These are phyloP conservation scores for Crucibulum laeve DNA, from an alignment of 768 basidiomycete genomes.

Conservation along the genomic window DNA sequence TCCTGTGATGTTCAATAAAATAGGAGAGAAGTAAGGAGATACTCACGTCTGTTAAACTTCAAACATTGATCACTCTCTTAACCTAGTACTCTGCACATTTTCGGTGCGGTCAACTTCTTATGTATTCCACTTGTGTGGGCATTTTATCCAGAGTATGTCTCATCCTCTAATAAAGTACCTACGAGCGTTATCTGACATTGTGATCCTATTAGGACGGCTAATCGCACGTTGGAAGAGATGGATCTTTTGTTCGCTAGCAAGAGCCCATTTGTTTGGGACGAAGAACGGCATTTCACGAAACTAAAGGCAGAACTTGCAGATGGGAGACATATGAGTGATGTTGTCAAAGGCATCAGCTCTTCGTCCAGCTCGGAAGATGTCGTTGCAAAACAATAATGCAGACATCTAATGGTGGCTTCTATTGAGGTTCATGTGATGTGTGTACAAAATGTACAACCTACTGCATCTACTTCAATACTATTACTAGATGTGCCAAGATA, in stretches of 20 bases:
- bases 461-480: no score
- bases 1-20: conserved; percentile 38
- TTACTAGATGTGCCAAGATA: no score
- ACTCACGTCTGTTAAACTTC: neutral
- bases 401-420: no score
- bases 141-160: conserved; percentile 35
- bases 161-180: neutral
- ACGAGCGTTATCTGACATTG: neutral
- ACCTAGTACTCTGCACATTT: conserved; percentile 38
- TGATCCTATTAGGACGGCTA: conserved; percentile 20
- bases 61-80: neutral
- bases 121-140: conserved; percentile 40
- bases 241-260: conserved; percentile 38
- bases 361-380: neutral
- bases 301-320: conserved; percentile 26
- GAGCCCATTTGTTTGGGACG: conserved; percentile 41
- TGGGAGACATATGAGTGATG: conserved; percentile 14
- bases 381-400: neutral
- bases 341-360: conserved; percentile 4
- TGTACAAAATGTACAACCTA: no score
- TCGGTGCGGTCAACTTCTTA: conserved; percentile 38
- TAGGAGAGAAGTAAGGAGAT: conserved; percentile 26
- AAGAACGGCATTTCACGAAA: conserved; percentile 31
- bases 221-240: conserved; percentile 41
- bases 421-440: no score